Conservation (phyloP, 2,329 filamentous ascomycete species). For the Xylariales sp. region DNA sequence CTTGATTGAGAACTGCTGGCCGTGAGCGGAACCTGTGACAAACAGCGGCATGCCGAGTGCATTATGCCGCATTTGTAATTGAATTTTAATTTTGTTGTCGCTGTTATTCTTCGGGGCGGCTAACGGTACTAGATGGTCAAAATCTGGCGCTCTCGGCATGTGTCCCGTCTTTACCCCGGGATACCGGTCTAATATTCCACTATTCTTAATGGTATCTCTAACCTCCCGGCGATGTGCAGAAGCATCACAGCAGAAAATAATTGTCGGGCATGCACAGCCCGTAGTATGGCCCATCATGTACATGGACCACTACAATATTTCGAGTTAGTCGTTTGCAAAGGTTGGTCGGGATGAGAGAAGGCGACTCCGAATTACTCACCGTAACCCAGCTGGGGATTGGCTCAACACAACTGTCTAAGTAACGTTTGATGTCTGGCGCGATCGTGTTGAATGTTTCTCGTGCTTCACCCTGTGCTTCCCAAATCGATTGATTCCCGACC, state of each 20-base stretch:
- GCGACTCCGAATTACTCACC: not conserved
- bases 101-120: not conserved
- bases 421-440: constrained; percentile 11
- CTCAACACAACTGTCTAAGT: constrained; percentile 10
- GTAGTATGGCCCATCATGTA: constrained; percentile 4
- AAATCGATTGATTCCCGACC: constrained; percentile 7
- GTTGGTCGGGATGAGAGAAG: not conserved
- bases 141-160: constrained; percentile 14
- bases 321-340: not conserved
- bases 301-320: constrained; percentile 5
- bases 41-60: constrained; percentile 2
- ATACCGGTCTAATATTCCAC: constrained; percentile 9
- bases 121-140: constrained; percentile 9
- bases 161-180: constrained; percentile 14
- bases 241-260: constrained; percentile 11
- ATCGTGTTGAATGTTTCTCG: constrained; percentile 6
- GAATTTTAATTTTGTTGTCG: not conserved
- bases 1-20: constrained; percentile 1
- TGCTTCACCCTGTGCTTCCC: constrained; percentile 12
- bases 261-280: not conserved
- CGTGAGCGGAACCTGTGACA: not conserved
- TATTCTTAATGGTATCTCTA: not conserved
- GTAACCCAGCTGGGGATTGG: constrained; percentile 16
- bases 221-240: constrained; percentile 14
- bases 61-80: not conserved